phyloP scores from a whole-genome alignment of 148 eudicot species.

The Fallopia convolvulus region DNA sequence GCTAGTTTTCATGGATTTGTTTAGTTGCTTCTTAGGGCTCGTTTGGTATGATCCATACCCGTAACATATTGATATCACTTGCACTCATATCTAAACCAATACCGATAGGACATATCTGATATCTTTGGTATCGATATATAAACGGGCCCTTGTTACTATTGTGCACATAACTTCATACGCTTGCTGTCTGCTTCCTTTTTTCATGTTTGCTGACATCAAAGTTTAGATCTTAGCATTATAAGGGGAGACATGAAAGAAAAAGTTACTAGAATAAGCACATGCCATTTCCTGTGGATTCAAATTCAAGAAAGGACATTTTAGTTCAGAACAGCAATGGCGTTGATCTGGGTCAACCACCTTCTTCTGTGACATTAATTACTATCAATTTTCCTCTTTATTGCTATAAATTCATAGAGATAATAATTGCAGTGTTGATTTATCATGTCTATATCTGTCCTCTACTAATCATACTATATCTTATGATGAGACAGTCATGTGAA shows the following conservation, averaged over 20 bases:
- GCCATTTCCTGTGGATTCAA: neutral
- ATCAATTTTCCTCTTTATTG: neutral
- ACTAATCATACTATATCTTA: neutral
- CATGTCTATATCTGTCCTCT: neutral
- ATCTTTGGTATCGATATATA: too few relatives aligned
- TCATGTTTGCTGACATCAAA: neutral
- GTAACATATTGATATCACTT: too few relatives aligned
- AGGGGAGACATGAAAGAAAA: neutral
- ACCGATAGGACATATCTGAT: too few relatives aligned
- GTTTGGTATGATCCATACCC: too few relatives aligned
- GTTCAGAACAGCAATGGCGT: neutral
- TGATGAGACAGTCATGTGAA: neutral
- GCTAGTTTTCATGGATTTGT: too few relatives aligned
- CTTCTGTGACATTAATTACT: neutral
- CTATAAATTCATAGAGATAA: neutral
- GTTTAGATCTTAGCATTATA: neutral
- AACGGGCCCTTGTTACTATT: too few relatives aligned
- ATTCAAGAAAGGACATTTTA: neutral
- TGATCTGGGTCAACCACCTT: neutral
- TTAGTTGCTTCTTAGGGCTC: too few relatives aligned
- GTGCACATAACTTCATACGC: neutral
- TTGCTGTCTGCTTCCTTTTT: neutral
- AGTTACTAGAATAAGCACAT: neutral
- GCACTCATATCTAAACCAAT: too few relatives aligned
- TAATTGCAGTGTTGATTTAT: neutral